These are phyloP conservation scores for Paramyrothecium sp. DNA, from an alignment of 2,329 filamentous ascomycete genomes.

Conservation along the genomic window DNA sequence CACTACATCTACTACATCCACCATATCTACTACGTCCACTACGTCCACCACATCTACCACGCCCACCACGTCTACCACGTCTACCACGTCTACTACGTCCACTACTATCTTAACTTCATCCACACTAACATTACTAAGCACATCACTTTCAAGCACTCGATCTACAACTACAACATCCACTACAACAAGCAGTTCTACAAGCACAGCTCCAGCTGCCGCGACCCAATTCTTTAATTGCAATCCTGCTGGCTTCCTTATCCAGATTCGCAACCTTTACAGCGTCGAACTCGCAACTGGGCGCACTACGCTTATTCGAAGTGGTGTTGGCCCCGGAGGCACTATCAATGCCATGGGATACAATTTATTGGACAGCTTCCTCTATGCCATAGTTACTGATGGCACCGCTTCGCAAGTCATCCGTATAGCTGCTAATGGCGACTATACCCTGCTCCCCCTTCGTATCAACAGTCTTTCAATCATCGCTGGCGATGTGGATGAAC, in stretches of 20 bases:
- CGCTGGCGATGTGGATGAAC: conserved; percentile 13
- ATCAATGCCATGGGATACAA: conserved; percentile 19
- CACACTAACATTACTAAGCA: background rate
- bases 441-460: background rate
- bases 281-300: conserved; percentile 8
- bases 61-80: background rate
- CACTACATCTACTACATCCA: background rate
- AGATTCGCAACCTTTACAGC: conserved; percentile 4
- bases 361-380: conserved; percentile 16
- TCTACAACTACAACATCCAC: background rate
- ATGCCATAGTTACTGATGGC: conserved; percentile 7
- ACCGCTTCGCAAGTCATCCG: conserved; percentile 9
- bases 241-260: conserved; percentile 9
- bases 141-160: background rate
- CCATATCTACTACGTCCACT: background rate
- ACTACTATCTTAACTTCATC: background rate
- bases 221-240: conserved; percentile 11
- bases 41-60: background rate
- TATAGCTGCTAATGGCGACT: conserved; percentile 10
- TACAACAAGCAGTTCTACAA: background rate
- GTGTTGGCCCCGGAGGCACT: conserved; percentile 4
- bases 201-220: conserved; percentile 4
- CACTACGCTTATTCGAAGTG: background rate
- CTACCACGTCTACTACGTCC: background rate
- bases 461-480: conserved; percentile 2